Conservation (phyloP, 192 early-diverging fungal species). For the Phycomyces blakesleeanus region DNA sequence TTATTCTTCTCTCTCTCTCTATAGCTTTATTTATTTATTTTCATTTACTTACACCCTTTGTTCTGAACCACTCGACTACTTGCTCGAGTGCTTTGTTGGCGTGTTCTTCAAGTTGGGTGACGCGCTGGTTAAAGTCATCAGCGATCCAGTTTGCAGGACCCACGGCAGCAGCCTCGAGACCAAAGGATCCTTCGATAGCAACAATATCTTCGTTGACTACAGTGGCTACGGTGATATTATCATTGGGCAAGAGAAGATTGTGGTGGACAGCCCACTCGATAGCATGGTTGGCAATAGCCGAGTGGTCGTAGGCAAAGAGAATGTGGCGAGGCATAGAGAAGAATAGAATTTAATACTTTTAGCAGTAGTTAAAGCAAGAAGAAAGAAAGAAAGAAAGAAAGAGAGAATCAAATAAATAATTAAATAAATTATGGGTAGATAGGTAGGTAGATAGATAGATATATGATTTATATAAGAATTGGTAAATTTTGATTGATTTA, state of each 20-base stretch:
- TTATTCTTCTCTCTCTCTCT: too few relatives aligned
- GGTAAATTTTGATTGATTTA: background rate
- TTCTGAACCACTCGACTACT: slow-evolving; percentile 11
- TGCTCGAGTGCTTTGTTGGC: slow-evolving; percentile 12
- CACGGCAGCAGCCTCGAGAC: slow-evolving; percentile 9
- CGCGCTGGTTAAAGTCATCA: slow-evolving; percentile 15
- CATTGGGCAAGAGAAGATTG: slow-evolving; percentile 10
- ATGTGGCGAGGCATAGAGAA: slow-evolving; percentile 12
- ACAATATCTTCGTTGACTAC: slow-evolving; percentile 23
- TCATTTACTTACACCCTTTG: slow-evolving; percentile 22
- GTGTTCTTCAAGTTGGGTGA: slow-evolving; percentile 20
- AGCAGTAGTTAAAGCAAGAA: too few relatives aligned
- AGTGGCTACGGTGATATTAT: slow-evolving; percentile 10
- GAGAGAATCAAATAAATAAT: too few relatives aligned
- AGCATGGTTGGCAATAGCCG: slow-evolving; percentile 4
- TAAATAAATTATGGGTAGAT: too few relatives aligned
- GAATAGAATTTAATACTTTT: background rate
- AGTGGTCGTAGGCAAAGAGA: slow-evolving; percentile 23
- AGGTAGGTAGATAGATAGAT: too few relatives aligned
- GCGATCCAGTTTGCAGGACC: slow-evolving; percentile 17
- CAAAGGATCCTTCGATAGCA: slow-evolving; percentile 18
- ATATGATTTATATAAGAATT: too few relatives aligned
- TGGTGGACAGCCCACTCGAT: slow-evolving; percentile 21
- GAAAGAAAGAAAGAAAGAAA: too few relatives aligned
- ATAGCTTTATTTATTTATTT: too few relatives aligned